Conservation (phyloP, 164 flowering plant genomes). For the Macadamia integrifolia region DNA sequence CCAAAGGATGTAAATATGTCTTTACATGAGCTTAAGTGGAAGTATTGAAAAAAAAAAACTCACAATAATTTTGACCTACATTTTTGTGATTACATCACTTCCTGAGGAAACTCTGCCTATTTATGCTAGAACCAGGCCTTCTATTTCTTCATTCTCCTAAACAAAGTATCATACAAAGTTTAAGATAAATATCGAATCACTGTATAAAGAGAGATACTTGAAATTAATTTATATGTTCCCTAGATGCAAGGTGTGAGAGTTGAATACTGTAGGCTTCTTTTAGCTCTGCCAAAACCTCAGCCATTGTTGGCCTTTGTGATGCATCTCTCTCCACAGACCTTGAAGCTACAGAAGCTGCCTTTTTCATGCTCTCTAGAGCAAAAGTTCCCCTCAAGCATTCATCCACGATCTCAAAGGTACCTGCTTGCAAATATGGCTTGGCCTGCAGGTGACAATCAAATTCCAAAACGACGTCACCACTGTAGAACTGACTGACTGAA, state of each 20-base stretch:
- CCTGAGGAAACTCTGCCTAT: too few relatives aligned
- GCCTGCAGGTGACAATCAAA: slow-evolving; percentile 47
- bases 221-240: slow-evolving; percentile 18
- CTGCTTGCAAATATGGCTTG: slow-evolving; percentile 86
- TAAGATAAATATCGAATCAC: too few relatives aligned
- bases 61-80: too few relatives aligned
- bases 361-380: slow-evolving; percentile 70
- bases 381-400: slow-evolving; percentile 55
- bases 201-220: not conserved
- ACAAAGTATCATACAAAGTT: too few relatives aligned
- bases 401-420: slow-evolving; percentile 77
- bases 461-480: too few relatives aligned
- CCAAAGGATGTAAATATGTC: too few relatives aligned
- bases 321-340: slow-evolving; percentile 84
- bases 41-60: too few relatives aligned
- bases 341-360: slow-evolving; percentile 51
- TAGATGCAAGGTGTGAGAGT: slow-evolving; percentile 54
- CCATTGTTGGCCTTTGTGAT: slow-evolving; percentile 63
- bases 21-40: too few relatives aligned
- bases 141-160: too few relatives aligned
- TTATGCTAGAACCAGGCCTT: too few relatives aligned
- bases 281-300: slow-evolving; percentile 59
- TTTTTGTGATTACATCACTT: too few relatives aligned
- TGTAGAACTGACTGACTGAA: too few relatives aligned
- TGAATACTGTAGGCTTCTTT: slow-evolving; percentile 78